Base-by-base conservation (phyloP, 305 asterid species). In the Fraxinus dipetala region DNA sequence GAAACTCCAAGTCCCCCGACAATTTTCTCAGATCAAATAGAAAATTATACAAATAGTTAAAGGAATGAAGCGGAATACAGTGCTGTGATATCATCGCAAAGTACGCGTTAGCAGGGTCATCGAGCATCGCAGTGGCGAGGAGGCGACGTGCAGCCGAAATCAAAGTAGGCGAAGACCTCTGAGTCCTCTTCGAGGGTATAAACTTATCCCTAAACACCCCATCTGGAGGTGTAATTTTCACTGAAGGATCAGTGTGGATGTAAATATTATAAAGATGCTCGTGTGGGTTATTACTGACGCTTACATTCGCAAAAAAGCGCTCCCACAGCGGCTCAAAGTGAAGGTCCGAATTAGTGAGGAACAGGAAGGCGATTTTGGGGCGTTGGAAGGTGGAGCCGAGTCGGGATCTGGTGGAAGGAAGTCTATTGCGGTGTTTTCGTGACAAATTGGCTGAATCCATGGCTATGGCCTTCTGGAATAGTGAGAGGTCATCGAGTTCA, bases 71-170 rank as follows among this genome's bases (percentile, higher is more conserved):
- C 3, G 99, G 98, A 54, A 95, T 87, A 79, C 99, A 95, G 83
- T 89, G 82, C 86, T 91, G 98, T 0, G 98, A 95, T 18, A 93
- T 77, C 7, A 95, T 54, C 2, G 97, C 90, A 82, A 95, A 95
- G 82, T 91, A 95, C 30, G 87, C 54, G 48, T 95, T 95, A 7
- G 87, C 76, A 0, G 96, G 92, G 83, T 95, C 98, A 82, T 95
- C 94, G 20, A 95, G 85, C 81, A 95, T 83, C 30, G 98, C 98
- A 75, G 90, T 89, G 78, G 98, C 98, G 63, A 95, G 87, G 75
- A 95, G 90, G 65, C 98, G 90, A 72, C 98, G 95, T 2, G 97
- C 90, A 77, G 98, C 97, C 72, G 98, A 92, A 74, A 95, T 88
- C 10, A 95, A 89, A 7, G 97, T 92, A 0, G 98, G 89, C 38